phyloP scores from a whole-genome alignment of 2,329 filamentous ascomycete genomes.

The Ophiocordyceps camponoti-leonardi region DNA sequence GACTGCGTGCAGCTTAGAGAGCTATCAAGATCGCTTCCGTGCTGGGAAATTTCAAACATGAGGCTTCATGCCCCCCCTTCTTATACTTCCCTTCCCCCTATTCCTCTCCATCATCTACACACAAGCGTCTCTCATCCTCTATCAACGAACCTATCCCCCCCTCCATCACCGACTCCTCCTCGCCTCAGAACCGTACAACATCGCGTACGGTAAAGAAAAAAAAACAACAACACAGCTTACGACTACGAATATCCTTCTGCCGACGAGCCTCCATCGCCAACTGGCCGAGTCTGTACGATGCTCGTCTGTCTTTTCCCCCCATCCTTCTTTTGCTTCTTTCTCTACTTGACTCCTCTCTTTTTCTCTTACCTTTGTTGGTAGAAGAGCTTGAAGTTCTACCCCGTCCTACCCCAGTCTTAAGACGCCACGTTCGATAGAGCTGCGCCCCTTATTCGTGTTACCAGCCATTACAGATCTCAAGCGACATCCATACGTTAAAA shows the following conservation, averaged over 20 bases:
- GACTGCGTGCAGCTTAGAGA: neutral
- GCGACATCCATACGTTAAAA: too few species aligned
- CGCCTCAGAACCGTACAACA: neutral
- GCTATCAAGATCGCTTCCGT: neutral
- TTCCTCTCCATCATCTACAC: neutral
- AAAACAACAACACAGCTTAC: neutral
- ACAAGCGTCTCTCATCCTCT: too few species aligned
- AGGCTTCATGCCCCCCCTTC: neutral
- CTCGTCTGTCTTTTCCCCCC: neutral
- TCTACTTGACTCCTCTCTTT: too few species aligned
- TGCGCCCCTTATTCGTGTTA: too few species aligned
- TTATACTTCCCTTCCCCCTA: neutral
- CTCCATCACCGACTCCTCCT: neutral
- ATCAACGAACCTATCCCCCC: too few species aligned
- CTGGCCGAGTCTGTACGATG: neutral
- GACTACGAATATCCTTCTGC: too few species aligned
- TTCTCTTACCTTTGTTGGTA: too few species aligned
- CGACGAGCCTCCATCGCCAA: neutral
- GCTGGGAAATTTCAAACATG: neutral
- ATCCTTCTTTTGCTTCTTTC: too few species aligned
- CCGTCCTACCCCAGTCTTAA: too few species aligned
- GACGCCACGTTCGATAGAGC: too few species aligned
- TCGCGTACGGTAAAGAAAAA: neutral
- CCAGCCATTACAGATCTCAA: too few species aligned
- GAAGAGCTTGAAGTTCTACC: too few species aligned